Evolutionary conservation across 2,329 filamentous ascomycete genomes (phyloP), one percentile per base, ranked within the genome.

Genomic region (Apiospora arundinis): DNA sequence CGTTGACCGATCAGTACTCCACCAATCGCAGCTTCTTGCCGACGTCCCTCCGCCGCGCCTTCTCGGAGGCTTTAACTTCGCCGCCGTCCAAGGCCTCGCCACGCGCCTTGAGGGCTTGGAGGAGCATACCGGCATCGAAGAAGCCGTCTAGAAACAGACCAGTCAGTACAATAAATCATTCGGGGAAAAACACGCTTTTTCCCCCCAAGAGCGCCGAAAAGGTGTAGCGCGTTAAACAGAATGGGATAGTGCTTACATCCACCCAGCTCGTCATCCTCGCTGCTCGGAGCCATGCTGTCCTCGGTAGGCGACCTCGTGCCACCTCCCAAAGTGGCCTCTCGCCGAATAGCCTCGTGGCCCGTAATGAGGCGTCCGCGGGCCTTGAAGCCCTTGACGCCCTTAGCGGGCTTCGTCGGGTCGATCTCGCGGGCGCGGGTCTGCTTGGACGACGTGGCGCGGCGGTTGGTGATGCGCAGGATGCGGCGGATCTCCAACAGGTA

Each of bases 91-190:
- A 81, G 4, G 83, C 85, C 71, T 90, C 86, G 21, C 88, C 87
- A 68, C 92, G 89, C 2, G 92, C 92, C 80, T 95, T 95, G 71
- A 97, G 89, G 1, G 95, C 94, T 80, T 97, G 93, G 32, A 96
- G 86, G 6, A 98, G 89, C 94, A 98, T 97, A 18, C 95, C 95
- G 0, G 95, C 95, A 80, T 98, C 95, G 83, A 98, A 98, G 86
- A 98, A 98, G 44, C 95, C 95, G 85, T 98, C 95, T 97, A 79
- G 18, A 70, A 45, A n/a, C 18, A 69, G 44, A n/a, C 18, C 40
- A 8, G 68, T 74, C 21, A 75, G 73, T 23, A 76, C 32, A 40
- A 8, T 2, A 21, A 21, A n/a, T 32, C 18, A n/a, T 74, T 73
- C 56, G 16, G 11, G n/a, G n/a, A n/a, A n/a, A 18, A 16, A 14